Evolutionary conservation across 495 filamentous ascomycete species (phyloP).

Genomic region (Bathelium albidoporum): DNA sequence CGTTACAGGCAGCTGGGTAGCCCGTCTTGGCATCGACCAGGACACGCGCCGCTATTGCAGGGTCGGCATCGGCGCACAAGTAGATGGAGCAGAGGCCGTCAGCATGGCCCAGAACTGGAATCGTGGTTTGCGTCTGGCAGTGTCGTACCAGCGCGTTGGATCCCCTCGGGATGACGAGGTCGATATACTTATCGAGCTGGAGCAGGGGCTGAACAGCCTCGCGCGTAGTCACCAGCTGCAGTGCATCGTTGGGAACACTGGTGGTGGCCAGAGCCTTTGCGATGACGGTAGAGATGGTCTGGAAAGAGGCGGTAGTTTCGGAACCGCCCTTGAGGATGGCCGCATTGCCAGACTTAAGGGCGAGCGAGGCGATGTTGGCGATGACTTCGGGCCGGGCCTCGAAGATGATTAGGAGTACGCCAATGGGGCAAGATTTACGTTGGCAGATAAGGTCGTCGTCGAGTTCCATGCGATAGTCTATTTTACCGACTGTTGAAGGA

Average conservation of each 20-base stretch:
- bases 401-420: slow-evolving; percentile 93
- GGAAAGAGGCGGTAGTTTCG: slow-evolving; percentile 87
- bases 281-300: slow-evolving; percentile 77
- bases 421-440: slow-evolving; percentile 85
- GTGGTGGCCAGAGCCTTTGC: slow-evolving; percentile 65
- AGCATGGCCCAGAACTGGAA: slow-evolving; percentile 92
- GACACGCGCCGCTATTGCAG: slow-evolving; percentile 60
- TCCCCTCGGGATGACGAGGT: slow-evolving; percentile 89
- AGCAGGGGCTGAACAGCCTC: slow-evolving; percentile 81
- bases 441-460: slow-evolving; percentile 80
- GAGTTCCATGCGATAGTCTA: slow-evolving; percentile 72
- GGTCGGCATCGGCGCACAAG: slow-evolving; percentile 68
- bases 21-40: slow-evolving; percentile 84
- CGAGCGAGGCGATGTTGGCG: slow-evolving; percentile 94
- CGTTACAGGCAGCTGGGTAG: slow-evolving; percentile 96
- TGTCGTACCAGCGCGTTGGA: slow-evolving; percentile 87
- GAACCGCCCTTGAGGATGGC: slow-evolving; percentile 96
- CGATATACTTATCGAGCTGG: slow-evolving; percentile 72
- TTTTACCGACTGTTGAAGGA: slow-evolving; percentile 58
- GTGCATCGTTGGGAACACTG: slow-evolving; percentile 70
- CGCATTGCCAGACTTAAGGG: slow-evolving; percentile 94
- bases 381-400: slow-evolving; percentile 98
- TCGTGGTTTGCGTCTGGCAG: slow-evolving; percentile 82
- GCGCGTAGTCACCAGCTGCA: slow-evolving; percentile 87
- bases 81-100: slow-evolving; percentile 91